Evolutionary conservation across 2,329 filamentous ascomycete species (phyloP), one percentile per base, ranked within the genome.

Genomic region (Botrytis porri): DNA sequence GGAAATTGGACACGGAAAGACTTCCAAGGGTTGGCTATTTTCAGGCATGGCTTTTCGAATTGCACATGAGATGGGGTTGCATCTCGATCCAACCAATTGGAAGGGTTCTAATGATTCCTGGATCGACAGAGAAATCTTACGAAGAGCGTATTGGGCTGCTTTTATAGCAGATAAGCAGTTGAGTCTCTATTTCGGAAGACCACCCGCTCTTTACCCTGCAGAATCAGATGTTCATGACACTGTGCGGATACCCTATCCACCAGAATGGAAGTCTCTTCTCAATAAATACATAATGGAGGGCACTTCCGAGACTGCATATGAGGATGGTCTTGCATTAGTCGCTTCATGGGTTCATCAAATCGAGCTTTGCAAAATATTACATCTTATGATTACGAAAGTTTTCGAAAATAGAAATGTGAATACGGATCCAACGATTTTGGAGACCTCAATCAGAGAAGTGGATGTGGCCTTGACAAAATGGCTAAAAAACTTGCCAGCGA

Each of bases 1-100:
- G 25, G 84, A 85, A 73, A 85, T 86, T 60, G 85, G 85, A 5
- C 82, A 83, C 35, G 84, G 85, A 0, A 82, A 83, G n/a, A 79
- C 82, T 3, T 86, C 84, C 29, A 86, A 85, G 70, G 85, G 85
- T 20, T 87, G 85, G 85, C 78, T 86, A 2, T 86, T 85, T 70
- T 86, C 84, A 41, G 85, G 85, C 64, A 86, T 87, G 84, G 84
- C 85, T 14, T 87, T 86, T 75, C 82, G 85, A 7, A 80, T 87
- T 22, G 83, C 84, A 0, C 84, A 86, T 69, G 85, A 86, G 75
- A 87, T 87, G 85, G 85, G 85, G 1, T 80, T 87, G 25, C 85
- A 87, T 75, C 81, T 87, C 0, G 85, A 87, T 67, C 85, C 85
- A 0, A 85, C 81, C 69, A 86, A 86, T 75, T 86, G 85, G 85